phyloP scores from a whole-genome alignment of 2,329 filamentous ascomycete genomes.

The Coniochaeta hoffmannii region DNA sequence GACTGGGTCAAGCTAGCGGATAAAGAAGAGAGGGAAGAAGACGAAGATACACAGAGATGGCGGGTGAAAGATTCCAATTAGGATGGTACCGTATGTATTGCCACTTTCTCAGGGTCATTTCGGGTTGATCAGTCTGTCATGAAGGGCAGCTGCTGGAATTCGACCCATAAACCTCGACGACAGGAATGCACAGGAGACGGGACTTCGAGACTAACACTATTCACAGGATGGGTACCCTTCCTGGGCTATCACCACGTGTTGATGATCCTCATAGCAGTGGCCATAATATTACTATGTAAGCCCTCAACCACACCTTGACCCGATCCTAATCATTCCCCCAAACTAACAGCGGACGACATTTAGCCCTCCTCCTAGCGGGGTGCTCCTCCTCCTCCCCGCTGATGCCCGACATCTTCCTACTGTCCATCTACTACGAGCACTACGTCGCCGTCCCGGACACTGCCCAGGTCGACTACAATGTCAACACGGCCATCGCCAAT shows the following conservation, averaged over 20 bases:
- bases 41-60: constrained; percentile 15
- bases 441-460: constrained; percentile 79
- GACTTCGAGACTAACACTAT: background rate
- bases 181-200: background rate
- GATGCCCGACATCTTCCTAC: constrained; percentile 93
- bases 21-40: constrained; percentile 5
- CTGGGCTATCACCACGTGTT: constrained; percentile 77
- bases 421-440: constrained; percentile 91
- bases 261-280: constrained; percentile 91
- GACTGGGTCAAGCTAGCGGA: constrained; percentile 10
- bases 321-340: background rate
- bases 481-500: constrained; percentile 77
- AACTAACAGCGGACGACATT: background rate
- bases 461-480: constrained; percentile 83
- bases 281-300: constrained; percentile 93
- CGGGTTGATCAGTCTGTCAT: background rate
- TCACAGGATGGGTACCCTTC: constrained; percentile 57
- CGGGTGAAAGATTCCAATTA: constrained; percentile 31
- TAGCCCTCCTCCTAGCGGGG: constrained; percentile 85
- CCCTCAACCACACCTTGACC: constrained; percentile 14
- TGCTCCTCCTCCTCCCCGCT: constrained; percentile 94
- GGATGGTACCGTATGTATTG: constrained; percentile 41
- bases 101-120: background rate
- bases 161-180: background rate
- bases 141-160: background rate